A percentile compares a stretch with the other conserved stretches of the same genome.
Conservation (phyloP, 1,139 yeast genomes). For the Geotrichum carabidarum region DNA sequence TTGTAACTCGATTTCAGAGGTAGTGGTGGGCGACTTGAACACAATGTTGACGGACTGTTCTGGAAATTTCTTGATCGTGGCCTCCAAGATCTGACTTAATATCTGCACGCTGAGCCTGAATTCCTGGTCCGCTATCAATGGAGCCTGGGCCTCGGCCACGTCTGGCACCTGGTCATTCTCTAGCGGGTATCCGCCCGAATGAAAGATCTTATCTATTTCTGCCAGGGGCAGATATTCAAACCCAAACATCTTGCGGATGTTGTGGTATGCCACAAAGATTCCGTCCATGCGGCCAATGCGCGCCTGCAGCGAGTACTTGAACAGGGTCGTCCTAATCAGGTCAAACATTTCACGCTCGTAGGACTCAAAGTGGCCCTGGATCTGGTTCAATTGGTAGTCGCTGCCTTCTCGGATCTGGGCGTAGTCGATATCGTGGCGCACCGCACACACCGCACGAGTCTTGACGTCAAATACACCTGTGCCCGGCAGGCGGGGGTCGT, state of each 20-base stretch:
- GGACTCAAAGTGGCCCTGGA: conserved; percentile 65
- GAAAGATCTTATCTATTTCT: conserved; percentile 61
- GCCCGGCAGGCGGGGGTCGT: conserved; percentile 72
- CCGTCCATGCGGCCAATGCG: conserved; percentile 97
- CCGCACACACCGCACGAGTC: conserved; percentile 84
- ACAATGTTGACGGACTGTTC: conserved; percentile 30
- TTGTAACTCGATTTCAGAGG: conserved; percentile 3
- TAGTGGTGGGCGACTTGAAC: conserved; percentile 28
- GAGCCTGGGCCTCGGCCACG: conserved; percentile 36
- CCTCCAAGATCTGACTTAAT: conserved; percentile 50
- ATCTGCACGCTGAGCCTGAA: conserved; percentile 59
- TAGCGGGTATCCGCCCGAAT: conserved; percentile 34
- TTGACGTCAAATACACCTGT: conserved; percentile 90
- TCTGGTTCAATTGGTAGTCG: conserved; percentile 59
- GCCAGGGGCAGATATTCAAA: conserved; percentile 78
- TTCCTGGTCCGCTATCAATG: conserved; percentile 64
- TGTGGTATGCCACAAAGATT: conserved; percentile 86
- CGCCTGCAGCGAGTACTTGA: conserved; percentile 87
- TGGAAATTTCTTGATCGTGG: conserved; percentile 34
- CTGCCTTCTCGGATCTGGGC: conserved; percentile 53
- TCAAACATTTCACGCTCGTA: conserved; percentile 76
- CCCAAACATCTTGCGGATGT: conserved; percentile 74
- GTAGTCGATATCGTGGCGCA: conserved; percentile 70
- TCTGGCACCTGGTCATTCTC: conserved; percentile 12
- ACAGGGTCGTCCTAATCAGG: conserved; percentile 67